Conservation (phyloP, 164 flowering plant species). For the Cinnamomum micranthum region DNA sequence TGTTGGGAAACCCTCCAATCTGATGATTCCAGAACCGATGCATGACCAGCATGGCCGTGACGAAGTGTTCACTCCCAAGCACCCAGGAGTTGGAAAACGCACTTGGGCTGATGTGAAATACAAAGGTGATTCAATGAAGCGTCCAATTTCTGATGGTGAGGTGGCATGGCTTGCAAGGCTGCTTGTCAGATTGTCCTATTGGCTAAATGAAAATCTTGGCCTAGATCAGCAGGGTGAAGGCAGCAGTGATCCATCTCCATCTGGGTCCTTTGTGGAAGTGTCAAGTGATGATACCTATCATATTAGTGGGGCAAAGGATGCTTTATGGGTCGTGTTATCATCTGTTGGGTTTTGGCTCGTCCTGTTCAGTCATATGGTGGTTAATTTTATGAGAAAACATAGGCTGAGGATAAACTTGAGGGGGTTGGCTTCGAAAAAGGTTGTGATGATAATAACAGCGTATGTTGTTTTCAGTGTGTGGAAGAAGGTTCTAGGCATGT, state of each 20-base stretch:
- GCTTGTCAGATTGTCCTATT: conserved; percentile 50
- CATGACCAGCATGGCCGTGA: conserved; percentile 29
- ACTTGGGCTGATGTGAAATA: conserved; percentile 38
- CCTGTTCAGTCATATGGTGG: conserved; percentile 20
- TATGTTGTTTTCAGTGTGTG: conserved; percentile 24
- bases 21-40: conserved; percentile 20
- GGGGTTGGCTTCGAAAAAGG: conserved; percentile 68
- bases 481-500: conserved; percentile 33
- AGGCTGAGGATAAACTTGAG: conserved; percentile 71
- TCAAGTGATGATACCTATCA: conserved; percentile 19
- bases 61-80: conserved; percentile 74
- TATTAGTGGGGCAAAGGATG: conserved; percentile 43
- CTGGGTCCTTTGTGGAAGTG: conserved; percentile 43
- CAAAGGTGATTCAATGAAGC: conserved; percentile 90
- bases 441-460: conserved; percentile 41
- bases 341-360: conserved; percentile 42
- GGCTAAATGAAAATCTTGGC: conserved; percentile 63
- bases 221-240: conserved; percentile 32
- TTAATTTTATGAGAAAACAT: conserved; percentile 45
- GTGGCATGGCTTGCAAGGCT: conserved; percentile 80
- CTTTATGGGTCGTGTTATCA: conserved; percentile 30
- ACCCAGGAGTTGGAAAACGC: conserved; percentile 33
- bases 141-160: conserved; percentile 73
- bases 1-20: conserved; percentile 15
- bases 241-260: conserved; percentile 6